These are phyloP conservation scores for Microcera coccophila DNA, from an alignment of 2,329 filamentous ascomycete species.

Conservation along the genomic window DNA sequence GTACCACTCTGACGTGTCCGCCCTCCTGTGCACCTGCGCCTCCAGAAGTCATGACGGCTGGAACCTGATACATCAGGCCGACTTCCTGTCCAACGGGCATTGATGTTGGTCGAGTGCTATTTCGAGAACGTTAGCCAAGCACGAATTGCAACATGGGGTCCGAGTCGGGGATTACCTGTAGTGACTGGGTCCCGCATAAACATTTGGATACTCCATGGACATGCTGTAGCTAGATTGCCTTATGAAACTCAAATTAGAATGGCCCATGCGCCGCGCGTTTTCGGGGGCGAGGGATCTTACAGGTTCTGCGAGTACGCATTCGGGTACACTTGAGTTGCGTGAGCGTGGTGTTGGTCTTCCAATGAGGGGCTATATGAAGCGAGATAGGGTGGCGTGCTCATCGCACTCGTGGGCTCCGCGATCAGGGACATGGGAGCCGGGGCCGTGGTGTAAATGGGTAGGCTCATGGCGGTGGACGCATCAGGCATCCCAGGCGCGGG, in stretches of 20 bases:
- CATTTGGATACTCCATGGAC: conserved; percentile 42
- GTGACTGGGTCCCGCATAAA: conserved; percentile 31
- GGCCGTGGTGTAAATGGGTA: conserved; percentile 51
- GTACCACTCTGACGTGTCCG: conserved; percentile 63
- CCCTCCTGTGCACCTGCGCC: conserved; percentile 35
- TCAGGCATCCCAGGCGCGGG: conserved; percentile 33
- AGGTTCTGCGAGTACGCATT: conserved; percentile 35
- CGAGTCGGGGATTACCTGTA: conserved; percentile 37
- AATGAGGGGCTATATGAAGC: conserved; percentile 44
- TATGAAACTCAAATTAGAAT: conserved; percentile 26
- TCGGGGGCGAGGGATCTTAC: conserved; percentile 27
- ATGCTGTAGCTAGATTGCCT: conserved; percentile 39
- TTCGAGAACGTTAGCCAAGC: conserved; percentile 17
- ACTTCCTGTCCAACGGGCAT: conserved; percentile 37
- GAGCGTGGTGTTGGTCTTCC: conserved; percentile 41
- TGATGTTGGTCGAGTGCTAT: conserved; percentile 38
- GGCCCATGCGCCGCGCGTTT: conserved; percentile 24
- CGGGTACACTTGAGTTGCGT: conserved; percentile 33
- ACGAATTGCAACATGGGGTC: background rate
- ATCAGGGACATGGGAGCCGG: conserved; percentile 50
- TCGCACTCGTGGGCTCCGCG: conserved; percentile 44
- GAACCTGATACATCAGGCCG: conserved; percentile 43
- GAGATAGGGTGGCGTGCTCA: conserved; percentile 44
- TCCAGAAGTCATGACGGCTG: conserved; percentile 36
- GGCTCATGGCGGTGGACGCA: conserved; percentile 39